These are phyloP conservation scores for Geotrichum klebahnii DNA, from an alignment of 1,139 yeast genomes.

Conservation along the genomic window DNA sequence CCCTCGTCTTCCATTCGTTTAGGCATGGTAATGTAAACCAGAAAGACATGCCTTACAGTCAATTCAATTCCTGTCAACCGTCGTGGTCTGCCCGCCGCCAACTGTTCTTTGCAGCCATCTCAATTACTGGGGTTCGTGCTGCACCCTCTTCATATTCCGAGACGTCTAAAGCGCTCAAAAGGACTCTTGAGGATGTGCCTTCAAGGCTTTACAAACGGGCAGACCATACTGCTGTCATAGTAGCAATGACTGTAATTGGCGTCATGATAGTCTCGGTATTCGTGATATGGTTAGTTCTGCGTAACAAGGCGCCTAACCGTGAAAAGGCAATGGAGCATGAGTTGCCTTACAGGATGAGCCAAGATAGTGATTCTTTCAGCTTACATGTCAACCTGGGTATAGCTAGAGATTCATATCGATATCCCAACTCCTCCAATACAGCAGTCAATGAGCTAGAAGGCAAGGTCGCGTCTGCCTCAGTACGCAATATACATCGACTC, in stretches of 20 bases:
- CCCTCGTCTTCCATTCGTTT: no score
- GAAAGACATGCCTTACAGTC: no score
- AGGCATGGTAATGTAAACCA: no score
- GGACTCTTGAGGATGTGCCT: no score
- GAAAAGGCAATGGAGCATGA: neutral
- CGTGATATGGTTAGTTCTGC: conserved; percentile 1
- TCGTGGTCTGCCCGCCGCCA: no score
- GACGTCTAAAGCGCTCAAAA: no score
- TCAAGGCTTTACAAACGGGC: conserved; percentile 8
- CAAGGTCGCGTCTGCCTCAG: no score
- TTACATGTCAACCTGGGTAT: neutral
- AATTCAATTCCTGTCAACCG: no score
- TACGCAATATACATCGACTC: no score
- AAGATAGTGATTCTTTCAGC: conserved; percentile 9
- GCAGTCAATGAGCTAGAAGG: neutral
- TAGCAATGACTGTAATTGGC: conserved; percentile 7
- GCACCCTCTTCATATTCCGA: no score
- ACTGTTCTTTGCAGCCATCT: no score
- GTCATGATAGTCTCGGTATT: conserved; percentile 1
- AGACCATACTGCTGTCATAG: conserved; percentile 1
- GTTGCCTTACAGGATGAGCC: neutral
- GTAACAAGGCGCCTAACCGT: conserved; percentile 6
- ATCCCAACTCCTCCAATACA: conserved; percentile 3
- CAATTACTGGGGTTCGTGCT: no score
- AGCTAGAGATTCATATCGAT: conserved; percentile 3